phyloP scores from a whole-genome alignment of 2,329 filamentous ascomycete species.

The Bipolaris oryzae region DNA sequence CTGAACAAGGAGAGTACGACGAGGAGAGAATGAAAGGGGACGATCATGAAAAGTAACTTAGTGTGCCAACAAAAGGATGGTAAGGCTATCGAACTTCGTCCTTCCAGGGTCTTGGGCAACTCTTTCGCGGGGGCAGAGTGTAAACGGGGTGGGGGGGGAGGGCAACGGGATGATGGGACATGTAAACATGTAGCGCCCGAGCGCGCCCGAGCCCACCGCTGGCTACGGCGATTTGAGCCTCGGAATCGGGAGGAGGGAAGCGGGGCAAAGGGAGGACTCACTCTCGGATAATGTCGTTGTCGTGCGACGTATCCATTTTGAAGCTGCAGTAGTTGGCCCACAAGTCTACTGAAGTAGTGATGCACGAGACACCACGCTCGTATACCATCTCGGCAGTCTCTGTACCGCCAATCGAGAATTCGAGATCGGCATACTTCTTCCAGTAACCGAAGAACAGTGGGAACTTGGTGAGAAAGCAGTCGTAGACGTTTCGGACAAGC shows the following conservation, averaged over 20 bases:
- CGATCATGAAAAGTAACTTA: constrained; percentile 28
- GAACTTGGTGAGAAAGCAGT: constrained; percentile 92
- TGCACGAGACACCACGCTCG: constrained; percentile 90
- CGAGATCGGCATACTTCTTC: constrained; percentile 98
- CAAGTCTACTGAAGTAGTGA: constrained; percentile 90
- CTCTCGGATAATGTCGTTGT: constrained; percentile 96
- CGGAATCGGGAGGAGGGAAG: constrained; percentile 21
- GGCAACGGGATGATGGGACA: constrained; percentile 41
- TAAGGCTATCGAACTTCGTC: constrained; percentile 23
- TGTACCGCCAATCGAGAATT: constrained; percentile 95
- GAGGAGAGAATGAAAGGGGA: constrained; percentile 2
- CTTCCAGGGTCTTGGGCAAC: constrained; percentile 12
- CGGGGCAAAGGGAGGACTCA: constrained; percentile 69
- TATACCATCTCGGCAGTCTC: constrained; percentile 99
- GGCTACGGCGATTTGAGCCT: constrained; percentile 39
- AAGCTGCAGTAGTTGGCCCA: constrained; percentile 98
- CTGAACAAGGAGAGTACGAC: neutral
- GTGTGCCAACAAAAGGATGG: constrained; percentile 12
- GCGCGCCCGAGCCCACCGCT: constrained; percentile 21
- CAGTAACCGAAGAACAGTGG: constrained; percentile 97
- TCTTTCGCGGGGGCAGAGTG: constrained; percentile 21
- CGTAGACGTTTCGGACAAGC: constrained; percentile 84
- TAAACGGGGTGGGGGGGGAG: constrained; percentile 23
- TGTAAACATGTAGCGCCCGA: constrained; percentile 22
- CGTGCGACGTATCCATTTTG: constrained; percentile 97